Conservation (phyloP, 768 basidiomycete species). For the Hortiboletus flavorubellus region DNA sequence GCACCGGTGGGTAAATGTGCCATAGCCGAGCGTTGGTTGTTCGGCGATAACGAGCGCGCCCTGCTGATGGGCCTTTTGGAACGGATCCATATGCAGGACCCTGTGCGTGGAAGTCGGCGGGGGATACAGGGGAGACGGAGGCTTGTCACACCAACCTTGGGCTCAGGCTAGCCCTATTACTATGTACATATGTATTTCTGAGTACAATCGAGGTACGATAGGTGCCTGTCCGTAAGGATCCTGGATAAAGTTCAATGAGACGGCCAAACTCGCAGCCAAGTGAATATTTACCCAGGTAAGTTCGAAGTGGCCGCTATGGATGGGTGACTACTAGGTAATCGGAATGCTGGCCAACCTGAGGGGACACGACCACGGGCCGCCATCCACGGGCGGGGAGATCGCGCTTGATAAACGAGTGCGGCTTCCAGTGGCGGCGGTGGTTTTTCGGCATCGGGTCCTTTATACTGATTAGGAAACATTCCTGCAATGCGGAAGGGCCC, state of each 20-base stretch:
- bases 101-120: constrained; percentile 5
- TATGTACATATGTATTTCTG: background rate
- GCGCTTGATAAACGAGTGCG: background rate
- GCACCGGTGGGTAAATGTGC: background rate
- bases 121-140: background rate
- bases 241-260: no score
- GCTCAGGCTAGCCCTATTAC: no score
- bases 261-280: background rate
- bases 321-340: background rate
- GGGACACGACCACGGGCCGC: background rate
- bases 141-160: background rate
- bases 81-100: background rate
- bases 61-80: background rate
- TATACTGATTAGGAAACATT: background rate
- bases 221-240: background rate
- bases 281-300: background rate
- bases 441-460: background rate
- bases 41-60: background rate
- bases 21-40: background rate
- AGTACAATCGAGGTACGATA: background rate
- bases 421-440: background rate
- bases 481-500: background rate
- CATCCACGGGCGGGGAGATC: background rate
- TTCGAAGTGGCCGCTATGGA: background rate
- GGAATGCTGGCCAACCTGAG: background rate